These are phyloP conservation scores for Arctium minus DNA, from an alignment of 129 eudicot genomes.

Conservation along the genomic window DNA sequence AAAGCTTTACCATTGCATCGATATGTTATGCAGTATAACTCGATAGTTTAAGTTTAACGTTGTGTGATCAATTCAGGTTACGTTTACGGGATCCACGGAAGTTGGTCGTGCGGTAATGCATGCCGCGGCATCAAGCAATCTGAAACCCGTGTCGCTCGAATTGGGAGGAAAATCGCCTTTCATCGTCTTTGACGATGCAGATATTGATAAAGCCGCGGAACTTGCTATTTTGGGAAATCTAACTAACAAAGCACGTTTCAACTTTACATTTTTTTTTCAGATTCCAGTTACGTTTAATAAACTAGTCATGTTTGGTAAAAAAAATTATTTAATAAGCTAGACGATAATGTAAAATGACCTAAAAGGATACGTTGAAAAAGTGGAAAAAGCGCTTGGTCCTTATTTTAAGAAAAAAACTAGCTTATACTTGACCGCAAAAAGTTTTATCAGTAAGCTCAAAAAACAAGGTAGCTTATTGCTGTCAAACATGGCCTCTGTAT, in stretches of 20 bases:
- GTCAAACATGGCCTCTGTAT: too few species aligned
- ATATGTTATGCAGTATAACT: too few species aligned
- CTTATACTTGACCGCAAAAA: too few species aligned
- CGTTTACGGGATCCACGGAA: conserved; percentile 80
- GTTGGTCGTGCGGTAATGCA: conserved; percentile 69
- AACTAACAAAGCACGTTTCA: conserved; percentile 42
- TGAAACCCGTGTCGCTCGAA: conserved; percentile 71
- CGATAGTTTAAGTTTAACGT: neutral
- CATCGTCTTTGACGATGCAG: conserved; percentile 72
- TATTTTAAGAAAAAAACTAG: too few species aligned
- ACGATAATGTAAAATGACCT: neutral
- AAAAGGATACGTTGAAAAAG: too few species aligned
- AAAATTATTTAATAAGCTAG: too few species aligned
- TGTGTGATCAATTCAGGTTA: conserved; percentile 36
- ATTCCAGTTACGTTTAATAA: neutral
- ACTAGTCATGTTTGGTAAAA: neutral
- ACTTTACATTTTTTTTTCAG: neutral
- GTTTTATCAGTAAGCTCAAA: too few species aligned
- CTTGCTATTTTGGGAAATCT: conserved; percentile 49
- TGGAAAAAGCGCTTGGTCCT: too few species aligned
- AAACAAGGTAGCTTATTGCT: too few species aligned
- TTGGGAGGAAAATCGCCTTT: conserved; percentile 84
- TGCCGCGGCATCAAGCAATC: conserved; percentile 77
- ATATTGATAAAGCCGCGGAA: conserved; percentile 51
- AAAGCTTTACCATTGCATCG: neutral